Conservation (phyloP, 1,284 basidiomycete species). For the Naganishia liquefaciens region DNA sequence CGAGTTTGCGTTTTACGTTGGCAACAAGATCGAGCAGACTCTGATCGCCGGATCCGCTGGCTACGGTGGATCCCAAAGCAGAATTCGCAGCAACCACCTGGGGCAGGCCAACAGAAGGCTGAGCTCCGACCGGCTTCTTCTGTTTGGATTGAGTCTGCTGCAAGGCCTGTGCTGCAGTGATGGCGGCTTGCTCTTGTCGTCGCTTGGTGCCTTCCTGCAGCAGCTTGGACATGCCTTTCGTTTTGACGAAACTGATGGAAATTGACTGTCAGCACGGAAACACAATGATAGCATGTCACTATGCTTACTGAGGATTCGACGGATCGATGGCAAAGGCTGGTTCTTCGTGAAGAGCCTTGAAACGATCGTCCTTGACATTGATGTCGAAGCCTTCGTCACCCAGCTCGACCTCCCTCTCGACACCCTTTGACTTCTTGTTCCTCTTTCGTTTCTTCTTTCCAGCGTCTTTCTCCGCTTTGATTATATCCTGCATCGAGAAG, state of each 20-base stretch:
- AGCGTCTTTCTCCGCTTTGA: constrained; percentile 74
- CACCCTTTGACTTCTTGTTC: constrained; percentile 56
- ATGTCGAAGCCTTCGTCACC: constrained; percentile 67
- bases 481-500: constrained; percentile 87
- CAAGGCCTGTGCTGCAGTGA: constrained; percentile 15
- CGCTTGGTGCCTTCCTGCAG: constrained; percentile 61
- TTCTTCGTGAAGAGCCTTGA: constrained; percentile 84
- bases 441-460: constrained; percentile 60
- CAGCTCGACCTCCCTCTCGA: constrained; percentile 60
- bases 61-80: neutral
- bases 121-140: constrained; percentile 37
- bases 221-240: constrained; percentile 79
- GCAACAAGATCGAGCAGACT: constrained; percentile 71
- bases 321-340: constrained; percentile 94
- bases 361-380: constrained; percentile 83
- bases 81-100: constrained; percentile 25
- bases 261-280: constrained; percentile 17
- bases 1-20: constrained; percentile 76
- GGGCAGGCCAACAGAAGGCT: constrained; percentile 25
- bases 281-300: constrained; percentile 1
- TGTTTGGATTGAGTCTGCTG: constrained; percentile 44
- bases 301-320: constrained; percentile 82
- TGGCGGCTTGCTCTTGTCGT: constrained; percentile 53
- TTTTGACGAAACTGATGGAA: constrained; percentile 76
- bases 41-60: constrained; percentile 46